Conservation (phyloP, 2,329 filamentous ascomycete species). For the Trichophyton equinum region DNA sequence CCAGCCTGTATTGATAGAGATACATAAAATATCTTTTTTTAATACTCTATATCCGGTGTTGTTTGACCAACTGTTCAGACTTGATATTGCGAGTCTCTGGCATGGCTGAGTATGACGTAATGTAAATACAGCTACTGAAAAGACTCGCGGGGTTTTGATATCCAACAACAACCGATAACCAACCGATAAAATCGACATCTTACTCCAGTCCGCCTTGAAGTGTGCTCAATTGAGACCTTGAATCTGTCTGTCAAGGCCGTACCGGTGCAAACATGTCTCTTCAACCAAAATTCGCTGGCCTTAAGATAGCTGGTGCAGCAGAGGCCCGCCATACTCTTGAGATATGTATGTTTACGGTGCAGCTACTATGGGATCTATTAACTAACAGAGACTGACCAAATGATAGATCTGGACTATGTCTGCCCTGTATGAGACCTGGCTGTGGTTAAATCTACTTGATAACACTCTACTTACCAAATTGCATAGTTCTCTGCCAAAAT, state of each 20-base stretch:
- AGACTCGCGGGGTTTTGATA: background rate
- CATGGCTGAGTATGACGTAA: background rate
- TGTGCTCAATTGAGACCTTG: too few relatives aligned
- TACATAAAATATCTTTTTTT: background rate
- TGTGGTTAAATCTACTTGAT: background rate
- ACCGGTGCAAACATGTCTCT: slow-evolving; percentile 39
- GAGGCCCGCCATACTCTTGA: slow-evolving; percentile 27
- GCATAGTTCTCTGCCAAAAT: slow-evolving; percentile 52
- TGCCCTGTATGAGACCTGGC: slow-evolving; percentile 46
- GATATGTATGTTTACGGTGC: slow-evolving; percentile 22
- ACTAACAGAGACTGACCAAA: too few relatives aligned
- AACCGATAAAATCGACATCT: background rate
- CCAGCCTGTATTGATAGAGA: background rate
- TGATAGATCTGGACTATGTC: slow-evolving; percentile 68
- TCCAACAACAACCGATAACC: background rate
- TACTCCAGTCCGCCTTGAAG: background rate
- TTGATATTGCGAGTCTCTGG: background rate
- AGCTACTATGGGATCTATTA: background rate
- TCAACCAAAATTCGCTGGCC: slow-evolving; percentile 45
- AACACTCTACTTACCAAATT: slow-evolving; percentile 2
- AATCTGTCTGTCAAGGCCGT: too few relatives aligned
- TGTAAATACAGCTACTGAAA: background rate
- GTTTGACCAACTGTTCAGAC: too few relatives aligned
- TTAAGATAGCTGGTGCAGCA: slow-evolving; percentile 25
- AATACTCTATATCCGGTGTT: too few relatives aligned